phyloP scores from a whole-genome alignment of 257 asterid species.

The Petunia axillaris region DNA sequence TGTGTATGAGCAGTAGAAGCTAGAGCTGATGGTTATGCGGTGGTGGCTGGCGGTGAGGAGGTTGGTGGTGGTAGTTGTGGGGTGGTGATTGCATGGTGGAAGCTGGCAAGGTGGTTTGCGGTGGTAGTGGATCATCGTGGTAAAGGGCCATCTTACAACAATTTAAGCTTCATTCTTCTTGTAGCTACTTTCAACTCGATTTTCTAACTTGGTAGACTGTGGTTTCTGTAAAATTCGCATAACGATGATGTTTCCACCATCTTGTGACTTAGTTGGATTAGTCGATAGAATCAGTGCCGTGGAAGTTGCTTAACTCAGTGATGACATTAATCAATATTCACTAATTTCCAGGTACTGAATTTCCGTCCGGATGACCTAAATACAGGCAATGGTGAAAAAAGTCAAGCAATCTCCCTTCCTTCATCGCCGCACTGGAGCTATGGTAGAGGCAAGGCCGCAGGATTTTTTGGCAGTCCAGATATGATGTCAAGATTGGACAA shows the following conservation, averaged over 20 bases:
- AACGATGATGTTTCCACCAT: too few relatives aligned
- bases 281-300: neutral
- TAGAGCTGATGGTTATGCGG: too few relatives aligned
- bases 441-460: constrained; percentile 48
- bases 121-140: too few relatives aligned
- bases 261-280: neutral
- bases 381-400: constrained; percentile 50
- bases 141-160: neutral
- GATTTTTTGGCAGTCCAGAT: constrained; percentile 47
- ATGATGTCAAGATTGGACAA: constrained; percentile 61
- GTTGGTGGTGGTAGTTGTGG: too few relatives aligned
- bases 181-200: constrained; percentile 3
- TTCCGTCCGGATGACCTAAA: constrained; percentile 61
- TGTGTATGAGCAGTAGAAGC: too few relatives aligned
- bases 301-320: neutral
- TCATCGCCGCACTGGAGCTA: constrained; percentile 79
- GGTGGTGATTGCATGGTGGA: too few relatives aligned
- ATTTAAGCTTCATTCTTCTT: neutral
- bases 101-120: too few relatives aligned
- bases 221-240: neutral
- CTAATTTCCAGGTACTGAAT: constrained; percentile 60
- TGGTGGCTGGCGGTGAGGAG: too few relatives aligned
- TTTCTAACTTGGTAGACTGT: constrained; percentile 14
- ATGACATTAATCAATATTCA: neutral
- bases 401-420: constrained; percentile 70